These are phyloP conservation scores for Pneumocystis canis DNA, from an alignment of 1,139 yeast genomes.

Conservation along the genomic window DNA sequence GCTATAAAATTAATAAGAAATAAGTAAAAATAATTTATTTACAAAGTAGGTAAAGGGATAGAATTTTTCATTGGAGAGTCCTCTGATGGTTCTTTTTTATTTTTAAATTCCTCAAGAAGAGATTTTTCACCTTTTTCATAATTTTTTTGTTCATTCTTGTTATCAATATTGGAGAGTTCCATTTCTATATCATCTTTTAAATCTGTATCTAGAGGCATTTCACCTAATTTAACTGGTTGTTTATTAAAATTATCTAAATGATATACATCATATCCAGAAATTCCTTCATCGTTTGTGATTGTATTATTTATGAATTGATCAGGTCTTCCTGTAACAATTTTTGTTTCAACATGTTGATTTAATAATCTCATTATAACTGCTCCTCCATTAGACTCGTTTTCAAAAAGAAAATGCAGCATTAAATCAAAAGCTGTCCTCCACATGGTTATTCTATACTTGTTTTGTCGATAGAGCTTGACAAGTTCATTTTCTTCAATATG, in stretches of 20 bases:
- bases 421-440: conserved; percentile 77
- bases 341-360: conserved; percentile 70
- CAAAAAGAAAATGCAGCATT: conserved; percentile 72
- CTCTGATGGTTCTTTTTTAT: conserved; percentile 24
- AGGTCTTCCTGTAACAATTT: conserved; percentile 31
- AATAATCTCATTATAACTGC: conserved; percentile 70
- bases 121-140: conserved; percentile 23
- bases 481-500: conserved; percentile 72
- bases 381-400: conserved; percentile 87
- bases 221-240: conserved; percentile 66
- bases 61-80: conserved; percentile 64
- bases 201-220: conserved; percentile 72
- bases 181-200: conserved; percentile 72
- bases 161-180: conserved; percentile 30
- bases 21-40: background rate
- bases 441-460: conserved; percentile 60
- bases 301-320: conserved; percentile 21
- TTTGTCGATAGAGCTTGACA: conserved; percentile 57
- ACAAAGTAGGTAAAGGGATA: conserved; percentile 60
- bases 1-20: conserved; percentile 23
- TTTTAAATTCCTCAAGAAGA: conserved; percentile 36
- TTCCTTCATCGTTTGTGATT: conserved; percentile 39
- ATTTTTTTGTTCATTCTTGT: background rate
- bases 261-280: conserved; percentile 43
- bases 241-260: conserved; percentile 45